phyloP scores from a whole-genome alignment of 192 early-diverging fungal species.

The Entrophospora sp. region DNA sequence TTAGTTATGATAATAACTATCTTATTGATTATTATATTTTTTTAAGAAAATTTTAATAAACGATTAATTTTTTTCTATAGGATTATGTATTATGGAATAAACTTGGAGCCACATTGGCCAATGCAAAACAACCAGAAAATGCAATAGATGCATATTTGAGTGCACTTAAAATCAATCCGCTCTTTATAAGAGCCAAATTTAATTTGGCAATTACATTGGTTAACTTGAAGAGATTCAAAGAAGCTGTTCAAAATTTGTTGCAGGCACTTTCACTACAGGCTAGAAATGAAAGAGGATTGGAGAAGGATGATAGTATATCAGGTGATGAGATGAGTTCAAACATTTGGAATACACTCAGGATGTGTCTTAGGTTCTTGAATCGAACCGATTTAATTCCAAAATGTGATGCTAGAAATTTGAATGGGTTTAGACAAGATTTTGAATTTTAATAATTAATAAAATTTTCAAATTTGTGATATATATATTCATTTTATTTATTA shows the following conservation, averaged over 20 bases:
- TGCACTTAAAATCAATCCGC: conserved; percentile 90
- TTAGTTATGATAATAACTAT: background rate
- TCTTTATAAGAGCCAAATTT: conserved; percentile 91
- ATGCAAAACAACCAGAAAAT: conserved; percentile 60
- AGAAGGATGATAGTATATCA: conserved; percentile 28
- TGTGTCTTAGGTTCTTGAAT: conserved; percentile 65
- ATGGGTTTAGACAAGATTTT: conserved; percentile 75
- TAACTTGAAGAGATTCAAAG: conserved; percentile 76
- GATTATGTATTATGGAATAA: conserved; percentile 97
- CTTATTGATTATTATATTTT: background rate
- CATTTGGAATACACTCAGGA: conserved; percentile 79
- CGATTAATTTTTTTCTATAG: conserved; percentile 18
- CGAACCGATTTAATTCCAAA: conserved; percentile 74
- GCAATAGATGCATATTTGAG: conserved; percentile 92
- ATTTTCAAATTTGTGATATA: too few relatives aligned
- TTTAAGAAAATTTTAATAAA: background rate
- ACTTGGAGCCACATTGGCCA: conserved; percentile 93
- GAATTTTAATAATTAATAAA: too few relatives aligned
- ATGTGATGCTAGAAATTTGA: conserved; percentile 68
- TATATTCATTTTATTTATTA: too few relatives aligned
- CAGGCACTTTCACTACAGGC: conserved; percentile 77
- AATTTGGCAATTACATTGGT: conserved; percentile 92
- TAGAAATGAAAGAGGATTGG: conserved; percentile 33
- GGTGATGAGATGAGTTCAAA: conserved; percentile 57
- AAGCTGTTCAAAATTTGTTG: conserved; percentile 89